Evolutionary conservation across 768 basidiomycete species (phyloP).

Genomic region (Auricularia cornea): DNA sequence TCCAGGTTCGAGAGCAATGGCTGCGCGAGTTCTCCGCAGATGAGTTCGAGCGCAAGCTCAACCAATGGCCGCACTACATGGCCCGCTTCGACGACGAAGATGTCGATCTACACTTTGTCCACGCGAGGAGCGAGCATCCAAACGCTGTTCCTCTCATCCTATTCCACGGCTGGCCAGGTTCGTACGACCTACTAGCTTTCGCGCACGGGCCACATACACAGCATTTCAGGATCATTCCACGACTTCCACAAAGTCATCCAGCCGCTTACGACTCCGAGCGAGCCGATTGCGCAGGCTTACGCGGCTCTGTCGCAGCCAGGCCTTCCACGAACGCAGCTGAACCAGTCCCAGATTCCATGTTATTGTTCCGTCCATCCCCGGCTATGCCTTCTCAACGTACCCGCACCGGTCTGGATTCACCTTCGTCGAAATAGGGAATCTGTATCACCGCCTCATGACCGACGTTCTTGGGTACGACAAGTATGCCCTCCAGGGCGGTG

Average conservation of each 20-base stretch:
- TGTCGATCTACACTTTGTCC: conserved; percentile 10
- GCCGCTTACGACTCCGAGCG: conserved; percentile 6
- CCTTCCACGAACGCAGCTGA: no score
- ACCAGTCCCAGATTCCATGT: conserved; percentile 8
- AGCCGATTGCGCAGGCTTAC: not conserved
- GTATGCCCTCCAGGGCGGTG: conserved; percentile 12
- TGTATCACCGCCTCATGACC: conserved; percentile 12
- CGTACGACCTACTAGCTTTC: not conserved
- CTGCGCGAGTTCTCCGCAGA: not conserved
- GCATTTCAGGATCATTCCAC: conserved; percentile 10
- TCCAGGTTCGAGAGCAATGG: not conserved
- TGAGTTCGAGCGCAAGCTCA: conserved; percentile 1
- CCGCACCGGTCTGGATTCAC: conserved; percentile 7
- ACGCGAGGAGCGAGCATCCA: conserved; percentile 4
- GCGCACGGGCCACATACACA: not conserved
- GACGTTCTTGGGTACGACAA: conserved; percentile 11
- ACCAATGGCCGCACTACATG: conserved; percentile 7
- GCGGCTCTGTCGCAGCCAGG: no score
- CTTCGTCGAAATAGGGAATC: conserved; percentile 6
- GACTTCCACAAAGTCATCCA: conserved; percentile 15
- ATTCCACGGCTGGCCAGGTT: conserved; percentile 14
- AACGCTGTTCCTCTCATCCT: conserved; percentile 9
- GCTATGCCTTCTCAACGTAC: conserved; percentile 8
- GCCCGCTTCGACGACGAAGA: conserved; percentile 7
- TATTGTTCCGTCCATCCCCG: conserved; percentile 11